Base-by-base conservation (phyloP, 768 basidiomycete genomes). In the Cyclocybe cylindracea region DNA sequence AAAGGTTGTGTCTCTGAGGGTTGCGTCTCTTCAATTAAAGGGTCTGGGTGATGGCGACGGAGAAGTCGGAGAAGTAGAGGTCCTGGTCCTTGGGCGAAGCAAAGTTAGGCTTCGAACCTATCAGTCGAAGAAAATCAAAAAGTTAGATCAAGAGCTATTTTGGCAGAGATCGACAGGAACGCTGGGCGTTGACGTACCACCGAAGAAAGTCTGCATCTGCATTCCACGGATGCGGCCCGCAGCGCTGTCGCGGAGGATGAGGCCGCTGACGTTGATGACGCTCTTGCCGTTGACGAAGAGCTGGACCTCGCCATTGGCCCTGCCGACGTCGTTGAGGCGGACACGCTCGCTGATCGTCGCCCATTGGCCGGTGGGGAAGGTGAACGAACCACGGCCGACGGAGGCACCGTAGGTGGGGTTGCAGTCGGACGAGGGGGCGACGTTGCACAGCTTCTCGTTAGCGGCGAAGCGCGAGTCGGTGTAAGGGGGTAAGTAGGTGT, bases 161-260 rank as follows among this genome's bases (percentile, higher is more conserved):
- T 24, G 24, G 24, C 24, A 24, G 0, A 2, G 24, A 24, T 24
- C 24, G 24, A 24, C 24, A 19, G 14, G 42, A 44, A 32, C 44
- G 33, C 31, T 49, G 43, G 54, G 33, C 39, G 51, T 43, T 37
- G 38, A 68, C 72, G 54, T 61, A 79, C 83, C 85, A 43, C 87
- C 87, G 57, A 91, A 89, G 79, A 89, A 89, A n/a, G 87, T 86
- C 70, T 89, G 84, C 76, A 85, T 79, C 66, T 83, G 82, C 50
- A 87, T 79, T 16, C 89, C 88, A 33, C 81, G 76, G 60, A 90
- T 78, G 55, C 73, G 75, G 37, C 82, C 80, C 1, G 69, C 66
- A 24, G 62, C 65, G 51, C 70, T 71, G 53, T 79, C 73, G 44
- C 82, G 71, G 32, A 89, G 69, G 51, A 81, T 74, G 18, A 91